These are phyloP conservation scores for Globisporangium middletonii DNA, from an alignment of 352 stramenopile genomes.

Conservation along the genomic window DNA sequence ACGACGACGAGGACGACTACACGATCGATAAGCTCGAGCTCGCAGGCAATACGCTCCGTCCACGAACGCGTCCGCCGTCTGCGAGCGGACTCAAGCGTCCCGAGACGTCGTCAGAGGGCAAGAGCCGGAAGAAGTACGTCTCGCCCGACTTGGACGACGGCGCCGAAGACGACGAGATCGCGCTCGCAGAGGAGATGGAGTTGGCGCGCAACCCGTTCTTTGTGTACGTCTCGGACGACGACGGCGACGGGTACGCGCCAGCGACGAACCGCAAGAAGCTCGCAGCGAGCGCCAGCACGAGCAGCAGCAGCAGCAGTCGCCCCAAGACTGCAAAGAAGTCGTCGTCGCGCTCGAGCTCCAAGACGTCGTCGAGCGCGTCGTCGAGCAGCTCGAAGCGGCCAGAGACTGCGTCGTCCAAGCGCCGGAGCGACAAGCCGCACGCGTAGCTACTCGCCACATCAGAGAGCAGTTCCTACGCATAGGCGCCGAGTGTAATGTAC, in stretches of 20 bases:
- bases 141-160: conserved; percentile 13
- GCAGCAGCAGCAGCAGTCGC: conserved; percentile 9
- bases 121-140: conserved; percentile 44
- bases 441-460: background rate
- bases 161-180: conserved; percentile 62
- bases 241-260: conserved; percentile 72
- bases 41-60: conserved; percentile 59
- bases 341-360: conserved; percentile 20
- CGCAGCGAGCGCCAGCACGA: background rate
- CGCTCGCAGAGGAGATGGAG: conserved; percentile 60
- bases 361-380: background rate
- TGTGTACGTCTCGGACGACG: conserved; percentile 77
- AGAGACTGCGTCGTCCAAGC: conserved; percentile 50
- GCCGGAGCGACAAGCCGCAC: conserved; percentile 40
- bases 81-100: conserved; percentile 59
- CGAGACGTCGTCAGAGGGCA: conserved; percentile 59
- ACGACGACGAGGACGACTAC: conserved; percentile 77
- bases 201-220: conserved; percentile 74
- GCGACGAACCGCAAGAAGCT: conserved; percentile 47
- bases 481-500: too few relatives aligned
- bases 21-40: conserved; percentile 68
- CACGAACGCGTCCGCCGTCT: conserved; percentile 58
- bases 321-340: conserved; percentile 62
- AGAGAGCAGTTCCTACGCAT: too few relatives aligned
- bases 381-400: conserved; percentile 34